Base-by-base conservation (phyloP, 495 filamentous ascomycete species). In the Tuber umbilicatum region DNA sequence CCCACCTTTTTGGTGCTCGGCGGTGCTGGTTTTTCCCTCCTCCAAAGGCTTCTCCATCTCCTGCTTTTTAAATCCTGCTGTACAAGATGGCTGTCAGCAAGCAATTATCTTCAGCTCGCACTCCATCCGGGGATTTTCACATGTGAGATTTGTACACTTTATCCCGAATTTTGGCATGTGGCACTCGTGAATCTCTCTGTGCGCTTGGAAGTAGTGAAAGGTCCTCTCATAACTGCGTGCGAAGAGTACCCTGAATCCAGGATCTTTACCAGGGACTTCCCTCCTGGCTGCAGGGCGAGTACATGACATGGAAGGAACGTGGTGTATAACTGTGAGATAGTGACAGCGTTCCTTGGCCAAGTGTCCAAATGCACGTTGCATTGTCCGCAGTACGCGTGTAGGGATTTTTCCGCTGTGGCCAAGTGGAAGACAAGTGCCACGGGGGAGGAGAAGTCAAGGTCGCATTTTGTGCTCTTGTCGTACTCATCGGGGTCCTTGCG, bases 41-140 rank as follows among this genome's bases (percentile, higher is more conserved):
- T 23, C 12, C 68, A 72, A 74, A 38, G 77, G 77, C 5, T 27
- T 42, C 16, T 77, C 21, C 75, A 79, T 79, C 17, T 79, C 77
- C n/a, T n/a, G 16, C 73, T 69, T 23, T 67, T 64, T 1, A n/a
- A n/a, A n/a, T n/a, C n/a, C n/a, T n/a, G n/a, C n/a, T n/a, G n/a
- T 69, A 69, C 75, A 79, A 21, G 75, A 43, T 16, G 55, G 50
- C 12, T 60, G 50, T 60, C 50, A 27, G 7, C 50, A 60, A 27
- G 50, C 50, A 27, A 60, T n/a, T 10, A 4, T 60, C 50, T 60
- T 31, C 31, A 75, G 72, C 68, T 69, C 77, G 50, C 77, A 79
- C 55, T 40, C 50, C 14, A 71, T 35, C 10, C 72, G 77, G 40
- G 74, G 76, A 5, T 71, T 79, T 17, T 79, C 75, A 2, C 77